Evolutionary conservation across 2,329 filamentous ascomycete genomes (phyloP).

Genomic region (Colletotrichum sp.): DNA sequence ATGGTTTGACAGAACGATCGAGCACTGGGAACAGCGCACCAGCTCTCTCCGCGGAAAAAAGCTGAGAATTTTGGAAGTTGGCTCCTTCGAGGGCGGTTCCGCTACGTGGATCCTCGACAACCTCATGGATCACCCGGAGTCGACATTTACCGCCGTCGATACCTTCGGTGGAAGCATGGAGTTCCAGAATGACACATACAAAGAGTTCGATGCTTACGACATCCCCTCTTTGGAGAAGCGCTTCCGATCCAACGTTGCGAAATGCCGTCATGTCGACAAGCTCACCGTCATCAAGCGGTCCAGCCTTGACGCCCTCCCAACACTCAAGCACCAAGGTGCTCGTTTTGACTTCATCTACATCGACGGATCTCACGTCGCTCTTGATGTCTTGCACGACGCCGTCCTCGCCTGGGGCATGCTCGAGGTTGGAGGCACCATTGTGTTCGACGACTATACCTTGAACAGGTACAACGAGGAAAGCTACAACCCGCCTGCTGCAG

Average conservation of each 20-base stretch:
- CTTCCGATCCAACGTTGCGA: background rate
- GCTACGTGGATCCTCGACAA: background rate
- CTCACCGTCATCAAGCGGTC: background rate
- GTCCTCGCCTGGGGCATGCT: background rate
- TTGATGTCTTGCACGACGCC: background rate
- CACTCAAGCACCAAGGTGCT: background rate
- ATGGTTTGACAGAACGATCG: background rate
- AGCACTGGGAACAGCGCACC: background rate
- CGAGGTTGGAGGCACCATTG: background rate
- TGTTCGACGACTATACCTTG: background rate
- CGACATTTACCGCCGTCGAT: background rate
- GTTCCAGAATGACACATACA: background rate
- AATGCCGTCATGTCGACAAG: background rate
- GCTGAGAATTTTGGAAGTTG: background rate
- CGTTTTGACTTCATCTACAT: background rate
- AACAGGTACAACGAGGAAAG: background rate
- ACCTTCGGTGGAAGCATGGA: background rate
- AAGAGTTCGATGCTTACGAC: background rate
- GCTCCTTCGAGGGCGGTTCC: background rate
- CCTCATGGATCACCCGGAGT: background rate
- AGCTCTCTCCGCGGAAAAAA: background rate
- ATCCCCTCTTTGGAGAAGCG: background rate
- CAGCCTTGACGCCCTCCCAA: background rate
- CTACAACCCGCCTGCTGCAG: background rate
- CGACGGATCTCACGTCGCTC: background rate